Evolutionary conservation across 768 basidiomycete species (phyloP).

Genomic region (Leucogyrophana mollusca): DNA sequence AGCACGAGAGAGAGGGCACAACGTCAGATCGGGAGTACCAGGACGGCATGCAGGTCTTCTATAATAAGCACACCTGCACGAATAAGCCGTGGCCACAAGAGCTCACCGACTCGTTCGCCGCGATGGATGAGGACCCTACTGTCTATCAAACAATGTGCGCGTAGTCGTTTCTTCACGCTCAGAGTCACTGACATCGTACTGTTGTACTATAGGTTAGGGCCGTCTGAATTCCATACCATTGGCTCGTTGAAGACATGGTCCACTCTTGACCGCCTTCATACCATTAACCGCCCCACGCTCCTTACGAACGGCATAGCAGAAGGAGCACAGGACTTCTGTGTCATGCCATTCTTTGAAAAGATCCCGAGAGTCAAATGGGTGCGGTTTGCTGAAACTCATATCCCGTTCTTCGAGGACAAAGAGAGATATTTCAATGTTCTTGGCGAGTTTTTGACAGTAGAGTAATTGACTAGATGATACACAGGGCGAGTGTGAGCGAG

Average conservation of each 20-base stretch:
- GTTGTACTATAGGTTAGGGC: conserved; percentile 10
- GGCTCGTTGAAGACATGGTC: conserved; percentile 47
- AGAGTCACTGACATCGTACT: neutral
- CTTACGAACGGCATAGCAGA: conserved; percentile 39
- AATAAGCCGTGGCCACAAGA: conserved; percentile 34
- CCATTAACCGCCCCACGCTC: conserved; percentile 38
- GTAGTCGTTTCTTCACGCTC: neutral
- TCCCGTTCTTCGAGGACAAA: conserved; percentile 18
- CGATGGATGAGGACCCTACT: conserved; percentile 26
- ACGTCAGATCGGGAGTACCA: conserved; percentile 31
- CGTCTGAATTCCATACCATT: conserved; percentile 37
- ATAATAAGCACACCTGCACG: conserved; percentile 33
- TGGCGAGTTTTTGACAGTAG: conserved; percentile 9
- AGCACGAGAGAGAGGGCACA: conserved; percentile 34
- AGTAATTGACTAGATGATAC: too few species aligned
- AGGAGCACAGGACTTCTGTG: conserved; percentile 33
- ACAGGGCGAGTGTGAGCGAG: too few species aligned
- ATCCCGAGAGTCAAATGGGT: conserved; percentile 36
- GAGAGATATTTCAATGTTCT: conserved; percentile 18
- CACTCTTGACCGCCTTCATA: conserved; percentile 41
- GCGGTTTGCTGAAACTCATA: conserved; percentile 28
- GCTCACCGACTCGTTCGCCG: conserved; percentile 21
- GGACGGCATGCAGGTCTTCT: conserved; percentile 25
- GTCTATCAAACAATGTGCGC: conserved; percentile 35
- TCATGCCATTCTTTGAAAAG: conserved; percentile 31